A percentile compares a stretch with the other conserved stretches of the same genome.
Evolutionary conservation across 2,329 filamentous ascomycete species (phyloP).

Genomic region (Talaromyces atroroseus): DNA sequence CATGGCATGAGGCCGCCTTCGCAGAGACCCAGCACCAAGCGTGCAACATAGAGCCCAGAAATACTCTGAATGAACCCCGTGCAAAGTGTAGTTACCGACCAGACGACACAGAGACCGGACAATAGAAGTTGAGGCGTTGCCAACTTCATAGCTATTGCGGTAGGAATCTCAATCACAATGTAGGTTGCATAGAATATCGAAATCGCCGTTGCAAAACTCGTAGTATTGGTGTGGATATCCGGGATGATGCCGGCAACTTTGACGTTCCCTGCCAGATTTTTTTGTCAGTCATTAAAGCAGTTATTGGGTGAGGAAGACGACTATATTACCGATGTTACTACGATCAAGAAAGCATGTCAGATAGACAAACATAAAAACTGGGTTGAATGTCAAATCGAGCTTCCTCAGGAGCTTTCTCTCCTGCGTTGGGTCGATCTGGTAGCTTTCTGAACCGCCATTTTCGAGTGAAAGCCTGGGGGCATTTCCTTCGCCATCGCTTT

Average conservation of each 20-base stretch:
- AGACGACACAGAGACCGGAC: background rate
- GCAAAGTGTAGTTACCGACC: background rate
- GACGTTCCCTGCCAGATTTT: constrained; percentile 38
- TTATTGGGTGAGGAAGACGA: no score
- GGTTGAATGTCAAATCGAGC: constrained; percentile 44
- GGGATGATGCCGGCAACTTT: constrained; percentile 42
- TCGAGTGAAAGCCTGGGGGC: background rate
- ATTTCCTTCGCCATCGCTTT: background rate
- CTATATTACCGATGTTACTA: constrained; percentile 43
- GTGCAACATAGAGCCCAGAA: background rate
- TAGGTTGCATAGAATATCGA: constrained; percentile 1
- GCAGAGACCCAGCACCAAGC: background rate
- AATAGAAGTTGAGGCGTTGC: background rate
- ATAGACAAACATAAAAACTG: constrained; percentile 53
- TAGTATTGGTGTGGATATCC: constrained; percentile 37
- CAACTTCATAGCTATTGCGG: background rate
- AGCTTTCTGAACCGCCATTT: background rate
- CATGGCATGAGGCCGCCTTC: background rate
- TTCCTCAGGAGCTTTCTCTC: constrained; percentile 45
- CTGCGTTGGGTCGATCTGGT: constrained; percentile 37
- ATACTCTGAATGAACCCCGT: background rate
- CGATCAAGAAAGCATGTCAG: constrained; percentile 53
- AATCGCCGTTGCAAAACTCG: constrained; percentile 41
- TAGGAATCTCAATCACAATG: background rate
- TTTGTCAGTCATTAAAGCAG: background rate